Evolutionary conservation across 2,329 filamentous ascomycete genomes (phyloP).

Genomic region (Tolypocladium paradoxum): DNA sequence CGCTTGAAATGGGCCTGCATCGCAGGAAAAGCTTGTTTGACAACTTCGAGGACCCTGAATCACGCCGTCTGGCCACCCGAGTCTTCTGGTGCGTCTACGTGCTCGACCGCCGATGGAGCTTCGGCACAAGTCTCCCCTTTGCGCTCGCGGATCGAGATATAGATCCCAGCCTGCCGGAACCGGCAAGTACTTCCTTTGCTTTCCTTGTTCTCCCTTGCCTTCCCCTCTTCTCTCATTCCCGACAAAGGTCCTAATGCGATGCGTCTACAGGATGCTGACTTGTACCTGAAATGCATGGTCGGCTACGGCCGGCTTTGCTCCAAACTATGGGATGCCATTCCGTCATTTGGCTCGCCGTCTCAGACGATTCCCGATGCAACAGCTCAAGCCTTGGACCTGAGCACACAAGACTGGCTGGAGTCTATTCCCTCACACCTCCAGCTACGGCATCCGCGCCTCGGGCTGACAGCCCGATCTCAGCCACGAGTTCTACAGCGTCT

Average conservation of each 20-base stretch:
- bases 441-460: conserved; percentile 25
- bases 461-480: conserved; percentile 17
- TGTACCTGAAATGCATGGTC: conserved; percentile 36
- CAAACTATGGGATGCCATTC: conserved; percentile 34
- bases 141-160: conserved; percentile 37
- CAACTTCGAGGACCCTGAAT: conserved; percentile 20
- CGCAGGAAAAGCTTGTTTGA: conserved; percentile 30
- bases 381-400: conserved; percentile 27
- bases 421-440: conserved; percentile 30
- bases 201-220: background rate
- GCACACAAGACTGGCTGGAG: conserved; percentile 33
- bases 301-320: conserved; percentile 34
- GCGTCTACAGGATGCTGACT: conserved; percentile 17
- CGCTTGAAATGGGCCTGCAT: conserved; percentile 37
- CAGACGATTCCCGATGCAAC: conserved; percentile 26
- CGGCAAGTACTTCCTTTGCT: conserved; percentile 12
- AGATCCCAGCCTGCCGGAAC: conserved; percentile 34
- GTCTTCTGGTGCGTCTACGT: conserved; percentile 43
- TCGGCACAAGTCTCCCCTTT: conserved; percentile 39
- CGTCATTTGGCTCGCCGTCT: conserved; percentile 21
- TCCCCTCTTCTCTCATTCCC: no score
- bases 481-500: conserved; percentile 27
- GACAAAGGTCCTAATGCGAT: background rate
- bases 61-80: conserved; percentile 19
- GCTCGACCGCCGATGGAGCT: conserved; percentile 40